Conservation (phyloP, 495 filamentous ascomycete genomes). For the Podospora pseudopauciseta region DNA sequence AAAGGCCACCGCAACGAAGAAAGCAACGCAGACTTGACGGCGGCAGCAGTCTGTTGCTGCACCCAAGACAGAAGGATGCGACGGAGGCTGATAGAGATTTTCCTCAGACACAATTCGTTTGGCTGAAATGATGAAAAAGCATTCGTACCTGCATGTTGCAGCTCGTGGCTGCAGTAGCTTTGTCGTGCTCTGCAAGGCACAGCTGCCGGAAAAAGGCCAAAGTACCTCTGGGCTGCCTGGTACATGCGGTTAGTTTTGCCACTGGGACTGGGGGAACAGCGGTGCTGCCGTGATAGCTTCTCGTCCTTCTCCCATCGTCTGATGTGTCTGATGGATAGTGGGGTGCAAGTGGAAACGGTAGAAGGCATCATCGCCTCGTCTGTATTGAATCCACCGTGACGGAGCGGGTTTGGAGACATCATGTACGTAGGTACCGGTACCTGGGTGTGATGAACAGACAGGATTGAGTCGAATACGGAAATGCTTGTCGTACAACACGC, state of each 20-base stretch:
- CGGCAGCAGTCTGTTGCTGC: background rate
- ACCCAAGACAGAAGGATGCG: slow-evolving; percentile 9
- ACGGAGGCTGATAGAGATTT: slow-evolving; percentile 14
- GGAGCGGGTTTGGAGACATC: background rate
- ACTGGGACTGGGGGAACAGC: background rate
- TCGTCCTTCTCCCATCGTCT: background rate
- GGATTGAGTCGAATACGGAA: background rate
- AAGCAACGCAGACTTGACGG: background rate
- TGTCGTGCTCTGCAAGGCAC: slow-evolving; percentile 21
- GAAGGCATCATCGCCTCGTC: background rate
- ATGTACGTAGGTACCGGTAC: background rate
- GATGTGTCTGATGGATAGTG: background rate
- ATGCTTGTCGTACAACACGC: background rate
- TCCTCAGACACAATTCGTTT: slow-evolving; percentile 10
- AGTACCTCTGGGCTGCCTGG: background rate
- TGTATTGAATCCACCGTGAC: background rate
- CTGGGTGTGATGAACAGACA: background rate
- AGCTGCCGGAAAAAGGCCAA: slow-evolving; percentile 2
- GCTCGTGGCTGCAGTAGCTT: slow-evolving; percentile 14
- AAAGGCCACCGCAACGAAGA: background rate
- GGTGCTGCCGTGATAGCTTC: background rate
- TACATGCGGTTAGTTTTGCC: slow-evolving; percentile 7
- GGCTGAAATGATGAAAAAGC: slow-evolving; percentile 14
- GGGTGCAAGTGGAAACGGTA: background rate
- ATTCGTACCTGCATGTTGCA: slow-evolving; percentile 30